Conservation (phyloP, 192 early-diverging fungal species). For the Podila minutissima region DNA sequence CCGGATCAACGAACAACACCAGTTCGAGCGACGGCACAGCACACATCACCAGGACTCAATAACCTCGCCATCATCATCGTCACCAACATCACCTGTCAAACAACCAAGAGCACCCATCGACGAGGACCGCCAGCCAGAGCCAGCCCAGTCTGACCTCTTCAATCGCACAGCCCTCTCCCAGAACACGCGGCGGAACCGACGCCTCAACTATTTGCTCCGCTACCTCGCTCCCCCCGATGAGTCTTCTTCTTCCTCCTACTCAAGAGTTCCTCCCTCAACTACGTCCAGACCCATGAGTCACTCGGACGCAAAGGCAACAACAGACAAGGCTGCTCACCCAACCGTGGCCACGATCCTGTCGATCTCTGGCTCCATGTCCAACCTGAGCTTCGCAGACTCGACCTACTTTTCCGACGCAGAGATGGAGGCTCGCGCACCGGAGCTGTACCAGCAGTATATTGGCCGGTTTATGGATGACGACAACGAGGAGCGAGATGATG, state of each 20-base stretch:
- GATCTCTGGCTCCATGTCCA: slow-evolving; percentile 47
- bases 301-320: not conserved
- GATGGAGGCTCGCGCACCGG: slow-evolving; percentile 39
- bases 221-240: slow-evolving; percentile 38
- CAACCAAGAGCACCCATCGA: not conserved
- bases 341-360: slow-evolving; percentile 33
- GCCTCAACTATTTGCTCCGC: slow-evolving; percentile 47
- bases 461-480: slow-evolving; percentile 49
- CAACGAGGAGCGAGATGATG: slow-evolving; percentile 8
- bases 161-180: slow-evolving; percentile 22
- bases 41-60: not conserved
- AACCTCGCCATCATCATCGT: not conserved
- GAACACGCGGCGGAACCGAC: slow-evolving; percentile 31
- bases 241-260: not conserved
- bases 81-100: not conserved
- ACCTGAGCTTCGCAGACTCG: slow-evolving; percentile 45
- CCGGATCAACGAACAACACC: slow-evolving; percentile 19
- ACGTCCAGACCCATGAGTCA: not conserved
- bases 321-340: slow-evolving; percentile 7
- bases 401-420: slow-evolving; percentile 51
- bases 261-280: not conserved
- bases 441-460: slow-evolving; percentile 47
- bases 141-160: slow-evolving; percentile 34
- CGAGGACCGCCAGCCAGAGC: slow-evolving; percentile 15
- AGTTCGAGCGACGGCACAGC: not conserved